Evolutionary conservation across 495 filamentous ascomycete genomes (phyloP), one percentile per base, ranked within the genome.

Genomic region (Lepidopterella palustris): DNA sequence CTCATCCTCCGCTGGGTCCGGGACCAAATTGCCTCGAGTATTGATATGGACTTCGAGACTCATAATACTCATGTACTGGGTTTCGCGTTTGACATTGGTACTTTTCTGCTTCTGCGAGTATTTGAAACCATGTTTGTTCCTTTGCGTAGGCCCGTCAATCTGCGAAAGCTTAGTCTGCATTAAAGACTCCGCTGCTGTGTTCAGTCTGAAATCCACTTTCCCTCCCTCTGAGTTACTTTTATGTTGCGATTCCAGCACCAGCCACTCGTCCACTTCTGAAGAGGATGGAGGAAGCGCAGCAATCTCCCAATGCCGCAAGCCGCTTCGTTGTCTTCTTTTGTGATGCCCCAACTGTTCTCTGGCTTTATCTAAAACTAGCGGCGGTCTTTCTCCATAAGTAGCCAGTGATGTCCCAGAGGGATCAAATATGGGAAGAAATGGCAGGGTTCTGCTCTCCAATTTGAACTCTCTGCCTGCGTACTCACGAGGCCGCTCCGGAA

Each of bases 41-140:
- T 96, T 97, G 57, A 95, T 87, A 70, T 98, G 93, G n/a, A 97
- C 70, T 68, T 98, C 93, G 5, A 98, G 71, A 64, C 92, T 92
- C 91, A 98, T 92, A 31, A 84, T 89, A 72, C 89, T 96, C 91
- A 97, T 97, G 70, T 95, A 92, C 62, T 96, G 91, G 5, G 85
- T 82, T 69, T 95, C 90, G 61, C 92, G 87, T 63, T 87, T 81
- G 35, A 93, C 86, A 67, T 84, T 90, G 0, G 85, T 87, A 4
- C 85, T 83, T 67, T 83, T 82, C 53, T 78, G 73, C 64, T 86
- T 88, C 68, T 93, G 91, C 0, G 90, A 92, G 70, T 88, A 93
- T 68, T 90, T 93, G 76, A 92, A 90, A 2, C 88, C 90, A 69
- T 90, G 79, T 48, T 81, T 84, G 65, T 90, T 90, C 65, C 81